Evolutionary conservation across 352 stramenopile genomes (phyloP).

Genomic region (Phytopythium cucurbitacearum): DNA sequence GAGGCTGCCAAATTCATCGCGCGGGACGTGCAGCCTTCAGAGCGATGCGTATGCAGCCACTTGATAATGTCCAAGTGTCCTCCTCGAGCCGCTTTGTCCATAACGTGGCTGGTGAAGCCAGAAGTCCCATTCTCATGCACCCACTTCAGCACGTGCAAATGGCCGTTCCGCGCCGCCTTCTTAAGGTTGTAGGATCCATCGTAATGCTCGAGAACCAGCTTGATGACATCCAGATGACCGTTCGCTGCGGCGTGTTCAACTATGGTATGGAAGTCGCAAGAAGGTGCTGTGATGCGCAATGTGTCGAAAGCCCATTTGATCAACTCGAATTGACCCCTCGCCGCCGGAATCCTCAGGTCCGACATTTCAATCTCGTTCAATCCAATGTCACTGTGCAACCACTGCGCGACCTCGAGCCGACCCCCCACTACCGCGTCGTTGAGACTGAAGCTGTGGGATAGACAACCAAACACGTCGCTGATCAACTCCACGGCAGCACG

Average conservation of each 20-base stretch:
- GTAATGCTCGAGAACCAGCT: slow-evolving; percentile 4
- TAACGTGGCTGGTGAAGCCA: slow-evolving; percentile 1
- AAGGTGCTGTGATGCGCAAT: slow-evolving; percentile 1
- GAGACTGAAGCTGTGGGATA: no score
- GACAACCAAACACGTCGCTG: background rate
- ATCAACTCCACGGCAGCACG: slow-evolving; percentile 1
- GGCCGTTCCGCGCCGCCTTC: background rate
- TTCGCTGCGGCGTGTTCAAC: background rate
- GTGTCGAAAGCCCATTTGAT: slow-evolving; percentile 6
- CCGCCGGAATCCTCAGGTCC: background rate
- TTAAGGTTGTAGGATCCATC: slow-evolving; percentile 1
- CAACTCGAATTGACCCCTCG: slow-evolving; percentile 4
- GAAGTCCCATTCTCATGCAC: slow-evolving; percentile 6
- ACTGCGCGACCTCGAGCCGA: no score
- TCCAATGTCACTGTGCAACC: no score
- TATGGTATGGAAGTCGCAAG: background rate
- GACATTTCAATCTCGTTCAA: slow-evolving; percentile 3
- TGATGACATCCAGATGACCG: slow-evolving; percentile 4
- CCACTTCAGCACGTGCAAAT: slow-evolving; percentile 8
- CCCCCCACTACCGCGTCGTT: no score
- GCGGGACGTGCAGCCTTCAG: no score
- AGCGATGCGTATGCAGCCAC: no score
- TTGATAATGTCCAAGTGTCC: no score
- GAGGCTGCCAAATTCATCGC: no score
- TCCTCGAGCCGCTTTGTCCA: slow-evolving; percentile 2